Evolutionary conservation across 768 basidiomycete genomes (phyloP).

Genomic region (Boletales sp.): DNA sequence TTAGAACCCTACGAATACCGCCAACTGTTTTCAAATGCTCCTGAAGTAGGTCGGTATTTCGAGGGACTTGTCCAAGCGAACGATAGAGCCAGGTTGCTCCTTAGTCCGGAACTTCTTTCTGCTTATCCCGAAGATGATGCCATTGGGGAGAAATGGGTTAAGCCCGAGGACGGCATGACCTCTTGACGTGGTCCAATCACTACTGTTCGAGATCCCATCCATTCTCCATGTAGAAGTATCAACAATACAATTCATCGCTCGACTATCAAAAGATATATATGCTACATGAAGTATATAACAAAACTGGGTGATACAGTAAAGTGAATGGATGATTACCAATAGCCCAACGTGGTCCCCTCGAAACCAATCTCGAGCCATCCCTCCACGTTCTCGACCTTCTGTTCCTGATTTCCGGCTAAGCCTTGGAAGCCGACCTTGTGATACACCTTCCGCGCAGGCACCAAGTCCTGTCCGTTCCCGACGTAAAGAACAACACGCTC

Average conservation of each 20-base stretch:
- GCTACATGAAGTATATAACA: background rate
- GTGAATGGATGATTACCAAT: conserved; percentile 53
- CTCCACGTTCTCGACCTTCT: conserved; percentile 41
- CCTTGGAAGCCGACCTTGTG: conserved; percentile 64
- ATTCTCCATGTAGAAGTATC: background rate
- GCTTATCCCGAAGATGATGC: conserved; percentile 48
- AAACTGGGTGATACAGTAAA: background rate
- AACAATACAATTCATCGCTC: conserved; percentile 1
- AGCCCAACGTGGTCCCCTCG: conserved; percentile 47
- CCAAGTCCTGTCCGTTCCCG: conserved; percentile 46
- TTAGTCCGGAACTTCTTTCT: conserved; percentile 39
- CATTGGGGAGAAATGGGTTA: conserved; percentile 35
- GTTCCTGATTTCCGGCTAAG: conserved; percentile 28
- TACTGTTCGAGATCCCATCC: background rate
- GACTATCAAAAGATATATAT: background rate
- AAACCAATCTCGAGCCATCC: conserved; percentile 68
- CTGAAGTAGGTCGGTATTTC: conserved; percentile 35
- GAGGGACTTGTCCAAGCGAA: conserved; percentile 28
- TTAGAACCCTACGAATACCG: conserved; percentile 15
- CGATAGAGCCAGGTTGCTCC: conserved; percentile 35
- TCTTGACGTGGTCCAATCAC: background rate
- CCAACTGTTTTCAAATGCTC: conserved; percentile 23
- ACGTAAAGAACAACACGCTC: conserved; percentile 63
- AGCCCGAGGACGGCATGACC: conserved; percentile 5
- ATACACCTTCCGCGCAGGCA: conserved; percentile 57